A percentile compares a stretch with the other conserved stretches of the same genome.
phyloP scores from a whole-genome alignment of 208 protist genomes.

The Trypanosoma cruzi region DNA sequence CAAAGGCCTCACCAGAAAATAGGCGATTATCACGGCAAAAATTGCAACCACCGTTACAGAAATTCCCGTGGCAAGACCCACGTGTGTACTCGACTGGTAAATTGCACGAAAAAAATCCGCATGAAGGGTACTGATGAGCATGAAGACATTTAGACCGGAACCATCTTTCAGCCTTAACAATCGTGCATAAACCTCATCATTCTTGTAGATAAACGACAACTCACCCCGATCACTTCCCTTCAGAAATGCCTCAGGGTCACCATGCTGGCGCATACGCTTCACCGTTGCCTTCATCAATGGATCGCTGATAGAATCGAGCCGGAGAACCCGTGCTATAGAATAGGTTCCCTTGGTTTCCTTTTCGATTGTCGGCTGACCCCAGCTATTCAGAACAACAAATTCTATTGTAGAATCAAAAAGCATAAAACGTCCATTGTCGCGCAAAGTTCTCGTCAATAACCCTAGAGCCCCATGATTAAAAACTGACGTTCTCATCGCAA shows the following conservation, averaged over 20 bases:
- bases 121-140: conserved; percentile 44
- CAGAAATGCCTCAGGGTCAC: conserved; percentile 36
- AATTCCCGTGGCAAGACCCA: conserved; percentile 43
- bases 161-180: conserved; percentile 46
- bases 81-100: neutral
- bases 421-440: conserved; percentile 55
- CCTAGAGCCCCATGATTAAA: neutral
- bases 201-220: conserved; percentile 39
- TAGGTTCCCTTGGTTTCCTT: neutral
- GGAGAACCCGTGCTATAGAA: neutral
- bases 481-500: conserved; percentile 39
- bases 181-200: conserved; percentile 34
- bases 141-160: conserved; percentile 45
- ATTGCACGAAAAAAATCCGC: conserved; percentile 44
- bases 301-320: conserved; percentile 43
- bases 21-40: conserved; percentile 52
- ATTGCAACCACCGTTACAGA: conserved; percentile 43
- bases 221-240: conserved; percentile 27
- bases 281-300: conserved; percentile 42
- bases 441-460: conserved; percentile 36
- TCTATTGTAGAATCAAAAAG: conserved; percentile 37
- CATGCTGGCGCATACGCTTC: conserved; percentile 21
- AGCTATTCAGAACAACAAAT: conserved; percentile 61
- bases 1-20: conserved; percentile 23
- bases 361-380: conserved; percentile 33